Percentiles rank a stretch among this genome's conserved stretches.
phyloP scores from a whole-genome alignment of 805 yeast species.

The Candida tammaniensis region DNA sequence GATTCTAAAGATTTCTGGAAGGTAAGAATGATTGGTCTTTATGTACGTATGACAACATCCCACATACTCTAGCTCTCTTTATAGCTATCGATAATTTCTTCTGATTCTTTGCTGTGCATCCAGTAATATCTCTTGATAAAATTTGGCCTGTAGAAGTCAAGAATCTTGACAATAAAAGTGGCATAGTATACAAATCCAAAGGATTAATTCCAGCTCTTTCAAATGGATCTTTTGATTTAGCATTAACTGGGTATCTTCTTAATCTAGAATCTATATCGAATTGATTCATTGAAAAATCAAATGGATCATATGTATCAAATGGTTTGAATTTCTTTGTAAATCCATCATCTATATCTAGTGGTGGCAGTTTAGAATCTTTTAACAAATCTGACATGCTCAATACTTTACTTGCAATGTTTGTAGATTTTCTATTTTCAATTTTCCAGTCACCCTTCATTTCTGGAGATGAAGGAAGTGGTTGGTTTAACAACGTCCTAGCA shows the following conservation, averaged over 20 bases:
- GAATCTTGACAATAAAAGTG: slow-evolving; percentile 63
- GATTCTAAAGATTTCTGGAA: slow-evolving; percentile 20
- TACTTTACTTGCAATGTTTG: slow-evolving; percentile 27
- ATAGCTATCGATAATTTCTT: slow-evolving; percentile 71
- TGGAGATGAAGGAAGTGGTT: slow-evolving; percentile 23
- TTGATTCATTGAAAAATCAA: slow-evolving; percentile 68
- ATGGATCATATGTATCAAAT: slow-evolving; percentile 71
- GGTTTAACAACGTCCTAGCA: no score
- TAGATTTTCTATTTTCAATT: slow-evolving; percentile 7
- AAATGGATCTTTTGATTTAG: slow-evolving; percentile 35
- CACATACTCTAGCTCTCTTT: slow-evolving; percentile 76
- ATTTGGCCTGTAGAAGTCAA: slow-evolving; percentile 74
- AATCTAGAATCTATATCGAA: slow-evolving; percentile 47
- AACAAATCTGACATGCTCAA: slow-evolving; percentile 34
- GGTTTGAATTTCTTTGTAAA: slow-evolving; percentile 47
- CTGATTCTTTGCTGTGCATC: slow-evolving; percentile 65
- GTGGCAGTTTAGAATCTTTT: slow-evolving; percentile 30
- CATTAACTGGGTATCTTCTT: slow-evolving; percentile 15
- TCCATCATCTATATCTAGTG: slow-evolving; percentile 26
- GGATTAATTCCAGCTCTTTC: slow-evolving; percentile 61
- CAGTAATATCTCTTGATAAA: slow-evolving; percentile 67
- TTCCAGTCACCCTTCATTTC: slow-evolving; percentile 37
- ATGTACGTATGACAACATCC: slow-evolving; percentile 74
- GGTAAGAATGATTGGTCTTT: slow-evolving; percentile 51
- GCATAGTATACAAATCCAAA: slow-evolving; percentile 66